These are phyloP conservation scores for Pseudozyma tsukubaensis DNA, from an alignment of 1,284 basidiomycete species.

Conservation along the genomic window DNA sequence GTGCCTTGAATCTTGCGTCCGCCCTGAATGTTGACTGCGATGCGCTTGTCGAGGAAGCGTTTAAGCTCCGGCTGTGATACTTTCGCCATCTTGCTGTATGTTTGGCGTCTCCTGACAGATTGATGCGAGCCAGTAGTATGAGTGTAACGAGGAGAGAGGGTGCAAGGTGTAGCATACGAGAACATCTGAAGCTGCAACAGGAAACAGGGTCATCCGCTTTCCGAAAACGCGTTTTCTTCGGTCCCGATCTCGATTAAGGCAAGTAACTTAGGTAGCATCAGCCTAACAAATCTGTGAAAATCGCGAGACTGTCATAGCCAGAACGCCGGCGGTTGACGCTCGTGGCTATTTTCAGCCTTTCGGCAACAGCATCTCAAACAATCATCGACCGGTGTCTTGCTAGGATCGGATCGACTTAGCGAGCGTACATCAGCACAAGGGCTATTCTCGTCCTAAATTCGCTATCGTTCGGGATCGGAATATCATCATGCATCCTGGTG, in stretches of 20 bases:
- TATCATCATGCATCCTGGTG: too few relatives aligned
- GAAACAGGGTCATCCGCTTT: slow-evolving; percentile 7
- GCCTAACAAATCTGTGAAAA: too few relatives aligned
- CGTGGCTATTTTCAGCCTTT: slow-evolving; percentile 7
- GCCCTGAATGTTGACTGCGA: slow-evolving; percentile 94
- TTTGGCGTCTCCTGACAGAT: neutral
- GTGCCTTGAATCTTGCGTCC: slow-evolving; percentile 94
- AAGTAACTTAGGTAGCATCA: too few relatives aligned
- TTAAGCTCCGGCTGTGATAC: slow-evolving; percentile 68
- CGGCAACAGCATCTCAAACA: neutral
- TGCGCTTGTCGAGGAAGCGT: slow-evolving; percentile 95
- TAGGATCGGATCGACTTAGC: too few relatives aligned
- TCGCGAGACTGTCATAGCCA: neutral
- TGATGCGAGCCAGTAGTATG: slow-evolving; percentile 2
- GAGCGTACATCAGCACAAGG: too few relatives aligned
- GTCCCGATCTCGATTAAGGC: slow-evolving; percentile 16
- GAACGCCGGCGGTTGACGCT: slow-evolving; percentile 2
- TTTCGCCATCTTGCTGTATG: slow-evolving; percentile 55
- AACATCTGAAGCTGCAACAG: too few relatives aligned
- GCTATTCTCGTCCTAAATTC: too few relatives aligned
- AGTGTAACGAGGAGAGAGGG: neutral
- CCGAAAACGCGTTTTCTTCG: slow-evolving; percentile 10
- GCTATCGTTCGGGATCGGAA: too few relatives aligned
- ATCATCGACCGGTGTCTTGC: neutral
- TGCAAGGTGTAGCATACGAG: neutral